Base-by-base conservation (phyloP, 2,329 filamentous ascomycete genomes). In the Phialophora macrospora region DNA sequence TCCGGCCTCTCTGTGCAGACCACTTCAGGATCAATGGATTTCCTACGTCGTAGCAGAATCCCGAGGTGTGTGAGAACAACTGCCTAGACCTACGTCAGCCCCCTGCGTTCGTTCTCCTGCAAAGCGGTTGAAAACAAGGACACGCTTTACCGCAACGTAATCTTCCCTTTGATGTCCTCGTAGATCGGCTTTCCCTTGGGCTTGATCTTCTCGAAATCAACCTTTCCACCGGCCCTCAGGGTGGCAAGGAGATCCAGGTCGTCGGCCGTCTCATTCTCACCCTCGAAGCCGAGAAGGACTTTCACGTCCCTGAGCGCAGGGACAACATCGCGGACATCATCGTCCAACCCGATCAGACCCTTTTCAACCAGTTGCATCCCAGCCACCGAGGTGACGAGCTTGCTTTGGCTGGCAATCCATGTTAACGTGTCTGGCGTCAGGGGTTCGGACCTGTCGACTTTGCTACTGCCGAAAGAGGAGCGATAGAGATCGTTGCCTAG, bases 361-460 rank as follows among this genome's bases (percentile, higher is more conserved):
- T 81, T 77, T 38, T 87, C 84, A 1, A 87, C 82, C 48, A 82
- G 80, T 63, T 86, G 82, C n/a, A 87, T 72, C 1, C 80, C 79
- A 2, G 84, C 81, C 56, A 87, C 80, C 1, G 80, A 79, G 2
- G 84, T 80, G 60, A 85, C 67, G 2, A 87, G 73, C 61, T 81
- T 81, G 14, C 77, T 80, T 54, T 64, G 52, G 17, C 67, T 70
- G 20, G 69, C 69, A 38, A 70, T 63, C 65, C 63, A 67, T 55
- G 68, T 60, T 20, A 68, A 64, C 20, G 67, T 66, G 44, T 67
- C 62, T n/a, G 57, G 28, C n/a, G 65, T 67, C 55, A 71, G 48
- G 8, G 67, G 55, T 14, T 67, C 59, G 17, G 60, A 55, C 49
- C 60, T 32, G 60, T 62, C 60, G 24, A 62, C 34, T 6, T n/a